phyloP scores from a whole-genome alignment of 805 yeast genomes.

The Candida nanaspora region DNA sequence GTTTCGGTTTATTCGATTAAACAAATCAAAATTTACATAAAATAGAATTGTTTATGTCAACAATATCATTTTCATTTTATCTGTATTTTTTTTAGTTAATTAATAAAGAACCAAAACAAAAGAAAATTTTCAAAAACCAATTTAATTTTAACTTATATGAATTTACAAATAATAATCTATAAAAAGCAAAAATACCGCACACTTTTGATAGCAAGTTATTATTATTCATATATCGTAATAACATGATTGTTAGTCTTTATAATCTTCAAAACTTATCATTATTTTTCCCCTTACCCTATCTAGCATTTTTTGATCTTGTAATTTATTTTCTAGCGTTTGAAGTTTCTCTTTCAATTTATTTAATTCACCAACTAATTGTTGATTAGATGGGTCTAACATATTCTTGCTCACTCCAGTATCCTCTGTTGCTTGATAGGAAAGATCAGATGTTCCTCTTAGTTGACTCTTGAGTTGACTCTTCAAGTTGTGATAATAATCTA shows the following conservation, averaged over 20 bases:
- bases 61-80: too few relatives aligned
- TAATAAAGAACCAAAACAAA: too few relatives aligned
- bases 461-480: conserved; percentile 7
- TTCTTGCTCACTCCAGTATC: too few relatives aligned
- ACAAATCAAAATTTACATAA: conserved; percentile 1
- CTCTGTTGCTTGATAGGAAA: conserved; percentile 1
- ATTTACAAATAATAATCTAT: too few relatives aligned
- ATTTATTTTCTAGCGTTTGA: conserved; percentile 9
- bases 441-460: conserved; percentile 3
- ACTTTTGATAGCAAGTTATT: too few relatives aligned
- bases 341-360: conserved; percentile 6
- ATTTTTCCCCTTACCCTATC: not conserved
- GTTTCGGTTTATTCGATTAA: conserved; percentile 40
- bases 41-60: too few relatives aligned
- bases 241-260: too few relatives aligned
- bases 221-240: too few relatives aligned
- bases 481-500: conserved; percentile 11
- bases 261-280: not conserved
- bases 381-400: conserved; percentile 15
- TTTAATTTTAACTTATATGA: too few relatives aligned
- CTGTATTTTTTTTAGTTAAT: too few relatives aligned
- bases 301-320: conserved; percentile 4
- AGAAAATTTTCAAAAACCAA: too few relatives aligned
- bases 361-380: conserved; percentile 14
- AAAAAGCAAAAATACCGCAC: too few relatives aligned